Conservation (phyloP, 106 monocot genomes). For the Ottelia alismoides region DNA sequence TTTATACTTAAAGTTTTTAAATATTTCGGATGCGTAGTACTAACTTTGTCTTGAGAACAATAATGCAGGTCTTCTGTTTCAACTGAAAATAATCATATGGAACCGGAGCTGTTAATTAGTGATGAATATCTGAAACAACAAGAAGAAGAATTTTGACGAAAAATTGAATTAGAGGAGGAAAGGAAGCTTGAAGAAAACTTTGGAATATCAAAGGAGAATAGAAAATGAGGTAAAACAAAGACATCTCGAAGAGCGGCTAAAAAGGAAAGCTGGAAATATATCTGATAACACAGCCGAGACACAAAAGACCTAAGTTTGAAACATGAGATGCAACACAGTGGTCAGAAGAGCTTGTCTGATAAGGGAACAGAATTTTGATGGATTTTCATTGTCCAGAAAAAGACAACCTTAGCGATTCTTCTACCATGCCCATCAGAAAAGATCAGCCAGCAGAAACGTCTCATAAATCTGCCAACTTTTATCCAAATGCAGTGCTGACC, state of each 20-base stretch:
- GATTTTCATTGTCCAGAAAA: conserved; percentile 36
- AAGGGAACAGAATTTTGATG: conserved; percentile 49
- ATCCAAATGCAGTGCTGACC: conserved; percentile 5
- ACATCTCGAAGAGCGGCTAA: conserved; percentile 49
- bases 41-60: too few relatives aligned
- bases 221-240: conserved; percentile 81
- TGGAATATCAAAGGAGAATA: conserved; percentile 72
- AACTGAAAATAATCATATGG: conserved; percentile 12
- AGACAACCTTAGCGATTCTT: too few relatives aligned
- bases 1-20: too few relatives aligned
- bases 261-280: conserved; percentile 14
- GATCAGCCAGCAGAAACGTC: too few relatives aligned
- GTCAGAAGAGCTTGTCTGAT: conserved; percentile 6
- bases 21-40: too few relatives aligned
- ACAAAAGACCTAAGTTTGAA: too few relatives aligned
- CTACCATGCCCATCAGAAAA: too few relatives aligned
- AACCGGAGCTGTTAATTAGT: conserved; percentile 12
- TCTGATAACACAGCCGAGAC: too few relatives aligned
- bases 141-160: conserved; percentile 43
- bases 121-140: conserved; percentile 40
- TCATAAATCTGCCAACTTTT: conserved; percentile 2
- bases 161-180: conserved; percentile 75
- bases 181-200: conserved; percentile 85
- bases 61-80: background rate
- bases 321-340: conserved; percentile 3